Evolutionary conservation across 2,329 filamentous ascomycete genomes (phyloP), one percentile per base, ranked within the genome.

Genomic region (Phaeosphaeria sp.): DNA sequence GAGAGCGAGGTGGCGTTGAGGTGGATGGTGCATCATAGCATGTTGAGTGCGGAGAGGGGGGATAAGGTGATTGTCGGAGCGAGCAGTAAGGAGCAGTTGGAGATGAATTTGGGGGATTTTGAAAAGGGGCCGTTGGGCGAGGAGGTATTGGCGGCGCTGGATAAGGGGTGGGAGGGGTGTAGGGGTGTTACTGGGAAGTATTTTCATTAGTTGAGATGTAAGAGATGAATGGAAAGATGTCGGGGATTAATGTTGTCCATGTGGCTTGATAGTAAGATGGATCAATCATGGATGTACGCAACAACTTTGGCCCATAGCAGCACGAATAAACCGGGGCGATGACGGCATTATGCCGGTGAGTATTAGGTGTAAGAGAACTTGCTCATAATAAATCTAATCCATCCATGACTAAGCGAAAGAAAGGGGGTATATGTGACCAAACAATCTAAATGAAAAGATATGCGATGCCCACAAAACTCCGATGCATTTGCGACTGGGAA

Each of bases 121-220:
- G 84, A 87, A 66, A 86, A 87, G 67, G 85, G 90, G 0, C 89
- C 89, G 1, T 79, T 95, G 64, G 90, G 90, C 0, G 85, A 89
- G n/a, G 90, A 91, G 25, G 88, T 95, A 17, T 82, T 95, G 15
- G 77, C 87, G 70, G 88, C 85, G 15, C 80, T 96, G 55, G 90
- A 96, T 65, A 80, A 90, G 76, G 91, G 90, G 3, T 96, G 92
- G 92, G 64, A 81, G 63, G 79, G 89, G 25, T 47, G 22, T 18
- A 60, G 53, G 48, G 57, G 56, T 0, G 46, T 62, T 43, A 54
- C 54, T 30, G 57, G 55, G 59, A 64, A 60, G 55, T 61, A 66
- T 46, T 61, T 59, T 41, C 61, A 62, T 54, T 62, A 52, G 57
- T 2, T 44, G 42, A 13, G 41, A 44, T 21, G 15, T 20, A 18